Percentiles rank a stretch among this genome's conserved stretches.
These are phyloP conservation scores for Lentinula guzmanii DNA, from an alignment of 768 basidiomycete species.

Conservation along the genomic window DNA sequence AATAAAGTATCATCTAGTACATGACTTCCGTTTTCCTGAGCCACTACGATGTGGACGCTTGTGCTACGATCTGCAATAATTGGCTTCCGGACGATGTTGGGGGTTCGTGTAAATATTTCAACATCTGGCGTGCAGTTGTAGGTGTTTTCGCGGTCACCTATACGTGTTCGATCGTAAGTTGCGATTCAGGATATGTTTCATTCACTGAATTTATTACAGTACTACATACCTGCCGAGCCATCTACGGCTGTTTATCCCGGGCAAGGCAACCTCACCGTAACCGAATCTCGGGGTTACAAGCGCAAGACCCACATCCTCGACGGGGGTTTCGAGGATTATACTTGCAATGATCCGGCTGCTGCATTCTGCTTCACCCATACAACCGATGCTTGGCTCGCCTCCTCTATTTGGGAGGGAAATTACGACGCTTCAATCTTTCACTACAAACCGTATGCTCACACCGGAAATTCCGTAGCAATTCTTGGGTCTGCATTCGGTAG, in stretches of 20 bases:
- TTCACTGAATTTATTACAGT: constrained; percentile 20
- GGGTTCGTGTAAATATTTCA: constrained; percentile 45
- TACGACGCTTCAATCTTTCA: constrained; percentile 40
- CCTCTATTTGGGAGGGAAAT: constrained; percentile 25
- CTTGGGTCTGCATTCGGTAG: constrained; percentile 36
- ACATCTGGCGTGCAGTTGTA: constrained; percentile 47
- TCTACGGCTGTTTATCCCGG: constrained; percentile 42
- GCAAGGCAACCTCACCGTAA: constrained; percentile 39
- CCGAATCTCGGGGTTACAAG: constrained; percentile 39
- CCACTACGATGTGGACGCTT: constrained; percentile 40
- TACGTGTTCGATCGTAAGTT: constrained; percentile 41
- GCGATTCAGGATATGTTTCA: not conserved
- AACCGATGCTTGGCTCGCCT: constrained; percentile 34
- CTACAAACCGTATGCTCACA: constrained; percentile 32
- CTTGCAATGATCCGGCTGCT: constrained; percentile 18
- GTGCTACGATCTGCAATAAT: constrained; percentile 36
- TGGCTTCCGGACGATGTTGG: constrained; percentile 34
- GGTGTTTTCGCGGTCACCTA: constrained; percentile 41
- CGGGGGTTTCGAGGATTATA: constrained; percentile 39
- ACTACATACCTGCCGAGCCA: constrained; percentile 35
- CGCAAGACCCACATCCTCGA: constrained; percentile 33
- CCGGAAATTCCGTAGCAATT: constrained; percentile 30
- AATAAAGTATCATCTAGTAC: constrained; percentile 21
- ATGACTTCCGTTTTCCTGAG: constrained; percentile 47
- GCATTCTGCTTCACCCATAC: constrained; percentile 33